Conservation (phyloP, 2,329 filamentous ascomycete genomes). For the Sporothrix pseudoabietina region DNA sequence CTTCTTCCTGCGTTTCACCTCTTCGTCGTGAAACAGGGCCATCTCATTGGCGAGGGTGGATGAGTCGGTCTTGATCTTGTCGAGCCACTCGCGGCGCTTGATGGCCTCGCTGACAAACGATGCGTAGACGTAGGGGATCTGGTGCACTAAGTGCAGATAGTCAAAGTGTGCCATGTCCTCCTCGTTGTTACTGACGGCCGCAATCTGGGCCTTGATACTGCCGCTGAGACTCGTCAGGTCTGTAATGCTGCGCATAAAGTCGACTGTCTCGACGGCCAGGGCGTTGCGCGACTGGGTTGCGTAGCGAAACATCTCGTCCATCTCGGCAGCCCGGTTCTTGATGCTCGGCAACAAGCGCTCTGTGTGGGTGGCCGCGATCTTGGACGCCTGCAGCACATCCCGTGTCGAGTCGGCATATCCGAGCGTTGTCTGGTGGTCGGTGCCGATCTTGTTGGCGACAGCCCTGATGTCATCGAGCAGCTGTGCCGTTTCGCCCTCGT, state of each 20-base stretch:
- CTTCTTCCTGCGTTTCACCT: conserved; percentile 81
- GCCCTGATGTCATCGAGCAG: conserved; percentile 84
- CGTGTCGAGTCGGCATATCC: conserved; percentile 65
- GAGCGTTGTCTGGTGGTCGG: conserved; percentile 78
- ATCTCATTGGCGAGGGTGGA: conserved; percentile 89
- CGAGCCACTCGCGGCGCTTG: conserved; percentile 83
- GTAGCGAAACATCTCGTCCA: conserved; percentile 62
- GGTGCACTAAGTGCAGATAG: conserved; percentile 74
- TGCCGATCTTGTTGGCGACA: conserved; percentile 80
- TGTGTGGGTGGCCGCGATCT: conserved; percentile 64
- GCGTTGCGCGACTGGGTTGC: conserved; percentile 68
- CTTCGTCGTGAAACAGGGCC: conserved; percentile 88
- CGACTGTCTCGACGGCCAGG: conserved; percentile 65
- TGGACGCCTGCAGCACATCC: conserved; percentile 63
- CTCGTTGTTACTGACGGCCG: conserved; percentile 68
- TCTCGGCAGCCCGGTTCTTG: conserved; percentile 58
- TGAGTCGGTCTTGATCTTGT: conserved; percentile 87
- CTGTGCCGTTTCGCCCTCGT: conserved; percentile 64
- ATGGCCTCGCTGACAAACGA: conserved; percentile 85
- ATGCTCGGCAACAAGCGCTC: conserved; percentile 63
- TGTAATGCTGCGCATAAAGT: conserved; percentile 81
- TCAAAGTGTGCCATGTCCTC: conserved; percentile 81
- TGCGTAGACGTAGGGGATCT: conserved; percentile 86
- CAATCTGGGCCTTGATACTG: conserved; percentile 71
- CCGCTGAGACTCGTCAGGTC: conserved; percentile 75